Conservation (phyloP, 1,139 yeast species). For the Hansenula sp. region DNA sequence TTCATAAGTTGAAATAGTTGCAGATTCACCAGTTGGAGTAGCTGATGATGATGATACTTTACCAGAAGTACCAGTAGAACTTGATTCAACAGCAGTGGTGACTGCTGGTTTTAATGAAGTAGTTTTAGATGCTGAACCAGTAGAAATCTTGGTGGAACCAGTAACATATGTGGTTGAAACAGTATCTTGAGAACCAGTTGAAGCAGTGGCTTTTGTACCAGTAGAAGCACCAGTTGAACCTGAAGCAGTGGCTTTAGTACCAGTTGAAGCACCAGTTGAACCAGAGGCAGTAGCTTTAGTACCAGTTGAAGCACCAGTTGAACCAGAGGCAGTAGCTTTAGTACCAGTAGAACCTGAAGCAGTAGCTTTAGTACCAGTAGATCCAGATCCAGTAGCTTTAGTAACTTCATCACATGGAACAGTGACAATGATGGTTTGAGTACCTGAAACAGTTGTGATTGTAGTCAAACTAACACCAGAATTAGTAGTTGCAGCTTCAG, state of each 20-base stretch:
- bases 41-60: neutral
- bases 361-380: neutral
- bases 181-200: neutral
- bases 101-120: neutral
- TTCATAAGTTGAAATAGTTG: neutral
- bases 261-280: no score
- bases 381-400: neutral
- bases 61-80: neutral
- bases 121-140: slow-evolving; percentile 19
- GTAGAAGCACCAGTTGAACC: neutral
- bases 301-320: no score
- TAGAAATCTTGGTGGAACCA: slow-evolving; percentile 5
- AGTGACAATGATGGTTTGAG: neutral
- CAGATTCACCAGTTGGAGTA: neutral
- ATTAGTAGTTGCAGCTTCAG: no score
- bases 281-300: neutral
- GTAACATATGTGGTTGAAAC: no score
- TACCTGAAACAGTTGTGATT: neutral
- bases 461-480: no score
- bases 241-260: no score
- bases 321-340: neutral
- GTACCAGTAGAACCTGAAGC: neutral
- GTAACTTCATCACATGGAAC: neutral
- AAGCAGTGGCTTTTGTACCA: neutral
- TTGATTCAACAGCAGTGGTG: slow-evolving; percentile 3